Conservation (phyloP, 169 alveolate genomes). For the Ichthyophthirius multifiliis region DNA sequence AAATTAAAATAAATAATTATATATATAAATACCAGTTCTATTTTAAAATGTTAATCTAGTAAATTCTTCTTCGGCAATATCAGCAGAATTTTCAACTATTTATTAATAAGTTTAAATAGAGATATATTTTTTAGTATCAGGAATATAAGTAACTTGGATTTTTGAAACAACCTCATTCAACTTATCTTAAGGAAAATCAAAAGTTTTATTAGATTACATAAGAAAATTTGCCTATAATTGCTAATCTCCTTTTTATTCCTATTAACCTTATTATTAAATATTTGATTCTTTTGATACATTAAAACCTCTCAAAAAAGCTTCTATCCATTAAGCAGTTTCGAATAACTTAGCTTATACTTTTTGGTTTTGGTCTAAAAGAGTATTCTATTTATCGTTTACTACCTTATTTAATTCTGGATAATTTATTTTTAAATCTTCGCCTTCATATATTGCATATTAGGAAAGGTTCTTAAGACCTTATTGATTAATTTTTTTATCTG, state of each 20-base stretch:
- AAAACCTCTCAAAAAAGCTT: neutral
- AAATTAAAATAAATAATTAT: neutral
- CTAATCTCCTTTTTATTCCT: neutral
- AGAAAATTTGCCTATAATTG: neutral
- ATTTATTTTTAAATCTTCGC: neutral
- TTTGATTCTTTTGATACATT: neutral
- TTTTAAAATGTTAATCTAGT: conserved; percentile 36
- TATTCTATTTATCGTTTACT: neutral
- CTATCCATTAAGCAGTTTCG: conserved; percentile 17
- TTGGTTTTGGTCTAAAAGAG: neutral
- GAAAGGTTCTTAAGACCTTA: neutral
- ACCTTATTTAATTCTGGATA: neutral
- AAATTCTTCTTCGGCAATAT: conserved; percentile 43
- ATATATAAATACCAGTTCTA: conserved; percentile 11
- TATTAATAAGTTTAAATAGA: conserved; percentile 30
- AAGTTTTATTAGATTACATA: neutral
- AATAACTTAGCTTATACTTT: conserved; percentile 2
- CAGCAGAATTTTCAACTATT: conserved; percentile 37
- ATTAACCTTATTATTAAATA: neutral
- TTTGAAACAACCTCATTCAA: conserved; percentile 35
- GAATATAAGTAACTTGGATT: conserved; percentile 31
- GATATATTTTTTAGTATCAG: conserved; percentile 31
- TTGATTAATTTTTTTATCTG: neutral
- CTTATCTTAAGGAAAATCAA: conserved; percentile 21
- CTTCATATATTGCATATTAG: neutral